A percentile compares a stretch with the other conserved stretches of the same genome.
Conservation (phyloP, 2,329 filamentous ascomycete genomes). For the Cadophora malorum region DNA sequence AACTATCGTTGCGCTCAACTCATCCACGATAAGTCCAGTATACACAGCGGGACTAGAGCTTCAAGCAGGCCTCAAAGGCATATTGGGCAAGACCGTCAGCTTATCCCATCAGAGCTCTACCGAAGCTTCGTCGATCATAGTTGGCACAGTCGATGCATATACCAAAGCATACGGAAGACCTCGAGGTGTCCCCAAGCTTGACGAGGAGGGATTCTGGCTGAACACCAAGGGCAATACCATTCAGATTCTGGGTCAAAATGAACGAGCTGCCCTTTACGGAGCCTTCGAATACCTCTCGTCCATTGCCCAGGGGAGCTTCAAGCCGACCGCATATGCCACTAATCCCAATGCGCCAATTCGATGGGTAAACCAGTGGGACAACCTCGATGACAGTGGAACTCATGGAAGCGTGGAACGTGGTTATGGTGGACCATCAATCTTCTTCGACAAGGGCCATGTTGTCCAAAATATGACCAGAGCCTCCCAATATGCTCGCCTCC, state of each 20-base stretch:
- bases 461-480: constrained; percentile 65
- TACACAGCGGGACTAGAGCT: constrained; percentile 65
- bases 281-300: constrained; percentile 71
- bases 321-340: constrained; percentile 53
- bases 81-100: constrained; percentile 57
- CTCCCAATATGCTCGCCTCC: constrained; percentile 66
- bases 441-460: constrained; percentile 64
- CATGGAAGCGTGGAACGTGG: constrained; percentile 71
- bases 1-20: constrained; percentile 60
- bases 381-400: constrained; percentile 53
- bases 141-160: constrained; percentile 57
- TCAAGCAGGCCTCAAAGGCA: constrained; percentile 60
- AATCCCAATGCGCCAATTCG: constrained; percentile 67
- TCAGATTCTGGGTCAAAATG: constrained; percentile 68
- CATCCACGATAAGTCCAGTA: constrained; percentile 60
- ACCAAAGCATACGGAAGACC: constrained; percentile 45
- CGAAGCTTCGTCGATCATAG: constrained; percentile 48
- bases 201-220: constrained; percentile 68
- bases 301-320: constrained; percentile 65
- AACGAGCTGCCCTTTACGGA: constrained; percentile 72
- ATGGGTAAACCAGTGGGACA: constrained; percentile 79
- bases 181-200: constrained; percentile 50
- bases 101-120: constrained; percentile 36
- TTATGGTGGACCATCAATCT: constrained; percentile 72
- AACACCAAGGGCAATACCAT: constrained; percentile 54